A percentile compares a stretch with the other conserved stretches of the same genome.
Evolutionary conservation across 139 green algal species (phyloP).

Genomic region (Yamagishiella unicocca): DNA sequence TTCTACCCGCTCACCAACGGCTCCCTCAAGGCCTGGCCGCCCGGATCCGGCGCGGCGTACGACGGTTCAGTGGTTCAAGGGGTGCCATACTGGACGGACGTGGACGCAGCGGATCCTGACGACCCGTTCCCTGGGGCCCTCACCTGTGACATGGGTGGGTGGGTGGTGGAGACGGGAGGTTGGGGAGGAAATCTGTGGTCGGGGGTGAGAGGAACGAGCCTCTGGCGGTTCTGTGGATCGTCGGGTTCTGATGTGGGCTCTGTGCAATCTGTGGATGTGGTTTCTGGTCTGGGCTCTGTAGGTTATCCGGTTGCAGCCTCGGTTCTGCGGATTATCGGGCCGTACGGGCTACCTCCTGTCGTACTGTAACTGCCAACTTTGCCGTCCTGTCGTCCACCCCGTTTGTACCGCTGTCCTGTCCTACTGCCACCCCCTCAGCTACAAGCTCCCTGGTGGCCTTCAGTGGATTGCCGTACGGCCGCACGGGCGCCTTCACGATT

Average conservation of each 20-base stretch:
- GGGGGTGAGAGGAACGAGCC: too few species aligned
- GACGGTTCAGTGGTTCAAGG: not conserved
- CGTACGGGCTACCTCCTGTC: too few species aligned
- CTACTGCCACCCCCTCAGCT: not conserved
- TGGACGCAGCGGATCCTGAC: not conserved
- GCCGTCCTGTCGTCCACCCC: too few species aligned
- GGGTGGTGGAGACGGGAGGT: not conserved
- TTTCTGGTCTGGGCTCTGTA: too few species aligned
- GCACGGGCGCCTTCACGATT: slow-evolving; percentile 66
- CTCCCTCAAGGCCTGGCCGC: slow-evolving; percentile 16
- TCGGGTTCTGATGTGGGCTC: too few species aligned
- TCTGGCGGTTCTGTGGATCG: too few species aligned
- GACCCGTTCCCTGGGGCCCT: slow-evolving; percentile 38
- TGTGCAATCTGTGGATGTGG: too few species aligned
- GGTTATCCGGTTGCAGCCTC: too few species aligned
- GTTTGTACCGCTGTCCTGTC: not conserved
- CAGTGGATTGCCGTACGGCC: slow-evolving; percentile 47
- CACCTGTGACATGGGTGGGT: slow-evolving; percentile 16
- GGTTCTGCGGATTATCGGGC: too few species aligned
- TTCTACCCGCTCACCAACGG: slow-evolving; percentile 38
- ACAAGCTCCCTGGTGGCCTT: slow-evolving; percentile 28
- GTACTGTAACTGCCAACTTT: too few species aligned
- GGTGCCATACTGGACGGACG: not conserved
- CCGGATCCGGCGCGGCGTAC: slow-evolving; percentile 8
- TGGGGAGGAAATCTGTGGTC: not conserved